A percentile compares a stretch with the other conserved stretches of the same genome.
Conservation (phyloP, 176 grass and related monocot species). For the Chrysopogon serrulatus region DNA sequence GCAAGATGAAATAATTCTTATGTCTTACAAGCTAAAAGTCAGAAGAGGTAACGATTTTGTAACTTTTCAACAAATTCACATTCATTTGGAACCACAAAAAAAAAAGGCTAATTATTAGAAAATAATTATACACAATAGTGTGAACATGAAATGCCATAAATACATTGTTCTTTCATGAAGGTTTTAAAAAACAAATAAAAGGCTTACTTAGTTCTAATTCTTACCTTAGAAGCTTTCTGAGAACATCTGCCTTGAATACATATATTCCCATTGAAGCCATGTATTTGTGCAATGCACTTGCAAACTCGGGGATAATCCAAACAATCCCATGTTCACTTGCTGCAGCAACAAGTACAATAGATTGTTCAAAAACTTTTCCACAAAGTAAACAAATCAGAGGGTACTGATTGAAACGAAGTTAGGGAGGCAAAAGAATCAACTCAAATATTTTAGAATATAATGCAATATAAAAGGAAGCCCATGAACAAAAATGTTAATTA, state of each 20-base stretch:
- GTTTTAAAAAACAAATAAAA: not conserved
- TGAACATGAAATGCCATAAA: not conserved
- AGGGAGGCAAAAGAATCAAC: not conserved
- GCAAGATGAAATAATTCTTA: not conserved
- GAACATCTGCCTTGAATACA: slow-evolving; percentile 61
- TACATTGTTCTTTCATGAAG: not conserved
- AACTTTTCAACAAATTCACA: not conserved
- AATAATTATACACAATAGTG: not conserved
- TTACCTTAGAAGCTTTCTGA: slow-evolving; percentile 71
- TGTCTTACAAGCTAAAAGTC: not conserved
- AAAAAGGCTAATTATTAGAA: not conserved
- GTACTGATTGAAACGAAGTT: not conserved
- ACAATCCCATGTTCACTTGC: slow-evolving; percentile 50
- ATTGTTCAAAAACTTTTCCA: not conserved
- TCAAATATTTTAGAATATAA: not conserved
- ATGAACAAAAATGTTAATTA: not conserved
- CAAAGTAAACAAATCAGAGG: not conserved
- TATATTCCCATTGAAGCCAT: slow-evolving; percentile 90
- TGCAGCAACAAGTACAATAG: slow-evolving; percentile 25
- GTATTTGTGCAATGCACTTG: slow-evolving; percentile 47
- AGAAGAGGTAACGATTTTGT: not conserved
- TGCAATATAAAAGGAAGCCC: not conserved
- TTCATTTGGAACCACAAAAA: not conserved
- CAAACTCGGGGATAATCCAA: slow-evolving; percentile 52
- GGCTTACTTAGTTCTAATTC: not conserved